Percentiles rank a stretch among this genome's conserved stretches.
phyloP scores from a whole-genome alignment of 2,329 filamentous ascomycete genomes.

The Monosporascus sp. region DNA sequence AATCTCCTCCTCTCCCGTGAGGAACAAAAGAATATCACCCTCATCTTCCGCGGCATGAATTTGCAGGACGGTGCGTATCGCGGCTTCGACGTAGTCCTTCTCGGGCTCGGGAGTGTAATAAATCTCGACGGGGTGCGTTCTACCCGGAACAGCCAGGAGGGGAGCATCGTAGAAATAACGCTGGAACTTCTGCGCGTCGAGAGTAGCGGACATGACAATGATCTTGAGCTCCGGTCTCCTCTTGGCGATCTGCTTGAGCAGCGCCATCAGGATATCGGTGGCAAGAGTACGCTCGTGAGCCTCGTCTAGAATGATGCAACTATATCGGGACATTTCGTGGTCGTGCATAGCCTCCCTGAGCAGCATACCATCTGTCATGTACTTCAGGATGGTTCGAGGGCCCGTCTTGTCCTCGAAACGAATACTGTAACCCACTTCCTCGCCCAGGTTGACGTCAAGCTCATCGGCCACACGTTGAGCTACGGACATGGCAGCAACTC shows the following conservation, averaged over 20 bases:
- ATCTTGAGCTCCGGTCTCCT: slow-evolving; percentile 89
- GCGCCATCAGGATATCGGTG: slow-evolving; percentile 94
- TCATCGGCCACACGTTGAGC: slow-evolving; percentile 96
- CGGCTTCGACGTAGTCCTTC: slow-evolving; percentile 93
- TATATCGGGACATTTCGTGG: slow-evolving; percentile 84
- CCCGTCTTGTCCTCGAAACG: slow-evolving; percentile 95
- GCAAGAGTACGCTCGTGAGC: slow-evolving; percentile 96
- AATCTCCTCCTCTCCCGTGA: slow-evolving; percentile 98
- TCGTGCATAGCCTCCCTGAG: slow-evolving; percentile 96
- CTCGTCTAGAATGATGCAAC: slow-evolving; percentile 97
- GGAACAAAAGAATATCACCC: slow-evolving; percentile 88
- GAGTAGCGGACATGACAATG: slow-evolving; percentile 97
- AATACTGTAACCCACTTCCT: slow-evolving; percentile 98
- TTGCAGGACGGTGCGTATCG: slow-evolving; percentile 89
- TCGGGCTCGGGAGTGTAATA: slow-evolving; percentile 97
- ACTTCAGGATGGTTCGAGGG: slow-evolving; percentile 88
- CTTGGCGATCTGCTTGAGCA: slow-evolving; percentile 83
- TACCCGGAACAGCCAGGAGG: slow-evolving; percentile 85
- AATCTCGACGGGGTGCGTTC: slow-evolving; percentile 95
- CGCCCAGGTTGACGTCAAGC: slow-evolving; percentile 86
- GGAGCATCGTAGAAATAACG: slow-evolving; percentile 94
- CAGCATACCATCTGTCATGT: slow-evolving; percentile 99
- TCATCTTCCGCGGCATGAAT: slow-evolving; percentile 91
- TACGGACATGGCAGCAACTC: slow-evolving; percentile 98
- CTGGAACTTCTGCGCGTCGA: slow-evolving; percentile 97